Evolutionary conservation across 305 asterid genomes (phyloP).

Genomic region (Petunia hybrid): DNA sequence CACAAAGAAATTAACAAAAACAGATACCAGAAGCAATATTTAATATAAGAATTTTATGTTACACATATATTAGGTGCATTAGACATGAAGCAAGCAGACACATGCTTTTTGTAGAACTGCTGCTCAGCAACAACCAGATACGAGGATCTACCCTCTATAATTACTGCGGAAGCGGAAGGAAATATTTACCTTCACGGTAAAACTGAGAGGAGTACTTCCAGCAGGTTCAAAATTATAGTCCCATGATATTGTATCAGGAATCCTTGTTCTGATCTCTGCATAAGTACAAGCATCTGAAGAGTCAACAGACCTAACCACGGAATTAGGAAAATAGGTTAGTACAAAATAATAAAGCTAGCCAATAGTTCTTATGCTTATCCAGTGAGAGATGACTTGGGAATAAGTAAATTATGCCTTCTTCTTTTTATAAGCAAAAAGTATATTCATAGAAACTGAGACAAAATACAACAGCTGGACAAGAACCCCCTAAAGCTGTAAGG

Average conservation of each 20-base stretch:
- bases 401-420: background rate
- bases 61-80: background rate
- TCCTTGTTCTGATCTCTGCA: constrained; percentile 90
- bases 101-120: background rate
- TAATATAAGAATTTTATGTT: background rate
- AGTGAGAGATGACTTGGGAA: background rate
- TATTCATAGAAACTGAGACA: too few species aligned
- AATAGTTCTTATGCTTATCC: constrained; percentile 24
- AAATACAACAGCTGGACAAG: too few species aligned
- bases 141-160: constrained; percentile 18
- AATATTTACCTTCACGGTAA: constrained; percentile 83
- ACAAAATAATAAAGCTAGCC: constrained; percentile 3
- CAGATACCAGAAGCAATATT: background rate
- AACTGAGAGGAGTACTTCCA: constrained; percentile 86
- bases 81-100: constrained; percentile 17
- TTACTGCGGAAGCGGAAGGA: constrained; percentile 25
- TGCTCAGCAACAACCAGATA: background rate
- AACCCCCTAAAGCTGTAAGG: too few species aligned
- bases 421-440: too few species aligned
- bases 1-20: background rate
- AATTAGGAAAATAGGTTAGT: constrained; percentile 28
- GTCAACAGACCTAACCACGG: constrained; percentile 74
- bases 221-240: constrained; percentile 96
- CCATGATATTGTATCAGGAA: constrained; percentile 93
- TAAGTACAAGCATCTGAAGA: constrained; percentile 77